phyloP scores from a whole-genome alignment of 257 asterid species.

The Coffea canephora region DNA sequence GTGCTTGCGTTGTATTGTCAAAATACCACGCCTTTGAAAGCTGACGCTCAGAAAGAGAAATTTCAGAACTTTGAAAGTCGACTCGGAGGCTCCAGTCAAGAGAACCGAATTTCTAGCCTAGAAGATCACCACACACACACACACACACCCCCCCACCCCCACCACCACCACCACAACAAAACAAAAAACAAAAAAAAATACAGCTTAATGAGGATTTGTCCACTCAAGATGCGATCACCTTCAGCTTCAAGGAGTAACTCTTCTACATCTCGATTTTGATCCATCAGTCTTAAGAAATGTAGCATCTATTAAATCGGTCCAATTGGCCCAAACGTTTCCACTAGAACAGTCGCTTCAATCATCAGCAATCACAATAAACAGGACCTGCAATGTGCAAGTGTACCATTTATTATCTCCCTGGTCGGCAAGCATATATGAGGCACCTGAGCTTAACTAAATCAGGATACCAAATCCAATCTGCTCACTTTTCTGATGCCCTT shows the following conservation, averaged over 20 bases:
- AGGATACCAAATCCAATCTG: constrained; percentile 2
- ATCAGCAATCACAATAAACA: not conserved
- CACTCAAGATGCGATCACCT: too few relatives aligned
- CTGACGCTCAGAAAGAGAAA: not conserved
- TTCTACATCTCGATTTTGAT: not conserved
- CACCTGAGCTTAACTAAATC: not conserved
- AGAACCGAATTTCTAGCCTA: too few relatives aligned
- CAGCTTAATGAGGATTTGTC: too few relatives aligned
- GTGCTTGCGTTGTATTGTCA: too few relatives aligned
- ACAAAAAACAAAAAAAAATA: too few relatives aligned
- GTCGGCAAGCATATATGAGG: not conserved
- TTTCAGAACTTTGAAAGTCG: not conserved
- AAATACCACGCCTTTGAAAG: not conserved
- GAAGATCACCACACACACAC: too few relatives aligned
- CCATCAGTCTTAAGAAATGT: too few relatives aligned
- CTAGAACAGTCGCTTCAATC: not conserved
- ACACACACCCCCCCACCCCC: too few relatives aligned
- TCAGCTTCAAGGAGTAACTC: not conserved
- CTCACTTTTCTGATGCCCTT: constrained; percentile 13
- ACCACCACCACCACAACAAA: too few relatives aligned
- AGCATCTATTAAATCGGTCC: not conserved
- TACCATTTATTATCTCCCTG: not conserved
- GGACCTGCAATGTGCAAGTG: not conserved
- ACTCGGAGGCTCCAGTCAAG: too few relatives aligned
- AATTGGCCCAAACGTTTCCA: not conserved